Evolutionary conservation across 805 yeast species (phyloP).

Genomic region (Maudiozyma barnettii): DNA sequence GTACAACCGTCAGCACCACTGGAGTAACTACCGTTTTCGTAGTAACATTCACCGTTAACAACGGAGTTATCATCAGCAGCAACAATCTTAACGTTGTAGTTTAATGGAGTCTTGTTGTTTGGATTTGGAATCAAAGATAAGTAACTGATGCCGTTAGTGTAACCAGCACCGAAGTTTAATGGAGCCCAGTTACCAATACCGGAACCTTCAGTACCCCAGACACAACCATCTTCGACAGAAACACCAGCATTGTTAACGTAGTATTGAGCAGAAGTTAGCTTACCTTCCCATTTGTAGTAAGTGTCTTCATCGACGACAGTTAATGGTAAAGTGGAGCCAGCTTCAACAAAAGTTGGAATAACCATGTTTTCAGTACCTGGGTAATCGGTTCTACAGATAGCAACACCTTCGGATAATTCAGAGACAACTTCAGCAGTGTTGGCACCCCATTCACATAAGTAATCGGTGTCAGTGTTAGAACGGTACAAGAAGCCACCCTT

Average conservation of each 20-base stretch:
- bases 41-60: slow-evolving; percentile 68
- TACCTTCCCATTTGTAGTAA: slow-evolving; percentile 80
- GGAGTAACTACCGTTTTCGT: slow-evolving; percentile 58
- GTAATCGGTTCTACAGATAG: slow-evolving; percentile 96
- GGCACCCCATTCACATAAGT: slow-evolving; percentile 87
- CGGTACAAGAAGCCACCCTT: slow-evolving; percentile 77
- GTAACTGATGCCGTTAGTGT: slow-evolving; percentile 62
- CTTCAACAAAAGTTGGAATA: slow-evolving; percentile 74
- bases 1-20: slow-evolving; percentile 83
- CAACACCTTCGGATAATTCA: slow-evolving; percentile 57
- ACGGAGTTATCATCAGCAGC: slow-evolving; percentile 54
- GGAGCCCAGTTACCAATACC: slow-evolving; percentile 99
- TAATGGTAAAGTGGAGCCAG: slow-evolving; percentile 58
- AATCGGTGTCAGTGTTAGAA: slow-evolving; percentile 55
- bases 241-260: slow-evolving; percentile 97
- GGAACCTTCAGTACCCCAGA: slow-evolving; percentile 79
- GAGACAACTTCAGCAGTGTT: slow-evolving; percentile 62
- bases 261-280: slow-evolving; percentile 87
- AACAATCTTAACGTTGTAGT: slow-evolving; percentile 71
- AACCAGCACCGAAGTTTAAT: slow-evolving; percentile 88
- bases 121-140: slow-evolving; percentile 93
- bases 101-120: slow-evolving; percentile 62
- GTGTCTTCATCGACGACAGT: slow-evolving; percentile 71
- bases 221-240: slow-evolving; percentile 81
- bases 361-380: slow-evolving; percentile 99